These are phyloP conservation scores for Aspergillus sp. DNA, from an alignment of 2,329 filamentous ascomycete genomes.

Conservation along the genomic window DNA sequence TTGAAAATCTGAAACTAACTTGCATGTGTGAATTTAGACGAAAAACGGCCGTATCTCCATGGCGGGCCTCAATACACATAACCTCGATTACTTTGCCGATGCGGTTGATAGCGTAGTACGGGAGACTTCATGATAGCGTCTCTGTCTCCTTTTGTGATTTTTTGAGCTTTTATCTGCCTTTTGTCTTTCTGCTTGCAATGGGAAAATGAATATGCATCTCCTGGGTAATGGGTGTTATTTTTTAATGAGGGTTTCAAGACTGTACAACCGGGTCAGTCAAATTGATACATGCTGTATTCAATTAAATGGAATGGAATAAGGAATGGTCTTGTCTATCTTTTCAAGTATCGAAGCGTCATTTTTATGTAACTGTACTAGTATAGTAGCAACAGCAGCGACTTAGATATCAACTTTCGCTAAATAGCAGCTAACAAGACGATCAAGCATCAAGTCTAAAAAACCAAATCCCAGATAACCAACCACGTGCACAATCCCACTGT, in stretches of 20 bases:
- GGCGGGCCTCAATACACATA: conserved; percentile 91
- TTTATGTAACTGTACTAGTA: too few relatives aligned
- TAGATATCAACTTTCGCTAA: too few relatives aligned
- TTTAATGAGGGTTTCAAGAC: too few relatives aligned
- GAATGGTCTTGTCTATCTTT: too few relatives aligned
- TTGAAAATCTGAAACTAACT: conserved; percentile 1
- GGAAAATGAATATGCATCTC: background rate
- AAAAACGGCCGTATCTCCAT: conserved; percentile 98
- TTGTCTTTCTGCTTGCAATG: background rate
- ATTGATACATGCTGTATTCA: too few relatives aligned
- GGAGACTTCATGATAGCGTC: conserved; percentile 25
- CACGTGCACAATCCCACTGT: conserved; percentile 70
- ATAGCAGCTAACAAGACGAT: too few relatives aligned
- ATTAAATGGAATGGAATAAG: too few relatives aligned
- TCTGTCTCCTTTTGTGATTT: conserved; percentile 1
- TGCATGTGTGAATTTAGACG: conserved; percentile 44
- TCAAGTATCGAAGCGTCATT: too few relatives aligned
- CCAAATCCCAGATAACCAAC: conserved; percentile 71
- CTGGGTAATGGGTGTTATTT: too few relatives aligned
- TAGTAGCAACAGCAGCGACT: too few relatives aligned
- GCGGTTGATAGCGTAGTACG: conserved; percentile 79
- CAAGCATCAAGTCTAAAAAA: conserved; percentile 38
- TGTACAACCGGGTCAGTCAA: too few relatives aligned
- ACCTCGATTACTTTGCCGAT: conserved; percentile 88
- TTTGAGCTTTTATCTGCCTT: conserved; percentile 2